Percentiles rank a stretch among this genome's conserved stretches.
phyloP scores from a whole-genome alignment of 2,329 filamentous ascomycete genomes.

The Exophiala dermatitidis region DNA sequence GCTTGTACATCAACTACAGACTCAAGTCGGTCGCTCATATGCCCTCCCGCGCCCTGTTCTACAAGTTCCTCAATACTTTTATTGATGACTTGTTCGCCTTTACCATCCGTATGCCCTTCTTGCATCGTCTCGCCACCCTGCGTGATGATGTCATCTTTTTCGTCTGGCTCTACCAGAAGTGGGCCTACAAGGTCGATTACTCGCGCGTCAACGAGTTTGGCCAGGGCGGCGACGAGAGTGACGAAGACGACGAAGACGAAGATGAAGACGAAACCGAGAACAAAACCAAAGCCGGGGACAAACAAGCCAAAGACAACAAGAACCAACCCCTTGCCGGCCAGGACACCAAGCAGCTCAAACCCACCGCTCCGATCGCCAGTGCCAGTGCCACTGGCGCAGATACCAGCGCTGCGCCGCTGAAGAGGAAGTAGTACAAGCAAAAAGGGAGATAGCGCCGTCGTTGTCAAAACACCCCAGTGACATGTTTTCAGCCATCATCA shows the following conservation, averaged over 20 bases:
- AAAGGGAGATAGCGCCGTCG: not conserved
- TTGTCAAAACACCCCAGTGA: too few species aligned
- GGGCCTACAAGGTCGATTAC: conserved; percentile 86
- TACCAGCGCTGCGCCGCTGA: conserved; percentile 21
- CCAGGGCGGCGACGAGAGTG: conserved; percentile 89
- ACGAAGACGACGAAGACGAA: conserved; percentile 50
- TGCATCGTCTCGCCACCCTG: conserved; percentile 86
- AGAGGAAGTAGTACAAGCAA: conserved; percentile 25
- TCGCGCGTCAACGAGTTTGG: conserved; percentile 94
- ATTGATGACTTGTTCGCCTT: conserved; percentile 98
- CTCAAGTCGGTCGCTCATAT: conserved; percentile 85
- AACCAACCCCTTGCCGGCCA: conserved; percentile 21
- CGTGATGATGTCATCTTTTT: conserved; percentile 98
- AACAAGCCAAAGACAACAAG: not conserved
- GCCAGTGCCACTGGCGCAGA: conserved; percentile 20
- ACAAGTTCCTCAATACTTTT: conserved; percentile 98
- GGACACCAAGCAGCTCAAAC: conserved; percentile 24
- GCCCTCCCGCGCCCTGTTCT: conserved; percentile 92
- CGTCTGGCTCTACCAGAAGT: conserved; percentile 90
- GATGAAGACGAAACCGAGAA: conserved; percentile 13
- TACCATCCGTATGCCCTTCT: conserved; percentile 96
- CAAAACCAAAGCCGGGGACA: not conserved
- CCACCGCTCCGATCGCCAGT: conserved; percentile 19
- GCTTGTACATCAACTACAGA: conserved; percentile 97
- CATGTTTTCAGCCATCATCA: too few species aligned